Evolutionary conservation across 2,329 filamentous ascomycete genomes (phyloP).

Genomic region (Aspergillus costaricaensis): DNA sequence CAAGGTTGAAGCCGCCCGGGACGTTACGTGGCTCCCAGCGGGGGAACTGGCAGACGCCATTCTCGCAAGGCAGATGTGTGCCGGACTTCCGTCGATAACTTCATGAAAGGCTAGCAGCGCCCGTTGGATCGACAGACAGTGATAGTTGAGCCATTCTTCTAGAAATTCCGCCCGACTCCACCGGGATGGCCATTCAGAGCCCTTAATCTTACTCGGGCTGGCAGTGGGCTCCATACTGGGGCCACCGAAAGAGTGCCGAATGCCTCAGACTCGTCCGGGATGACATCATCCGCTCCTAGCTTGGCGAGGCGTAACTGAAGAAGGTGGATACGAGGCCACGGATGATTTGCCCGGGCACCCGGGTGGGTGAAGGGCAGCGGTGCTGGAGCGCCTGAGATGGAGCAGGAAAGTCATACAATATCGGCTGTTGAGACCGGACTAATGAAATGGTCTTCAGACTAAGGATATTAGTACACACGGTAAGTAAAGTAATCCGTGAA

Average conservation of each 20-base stretch:
- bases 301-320: conserved; percentile 2
- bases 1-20: background rate
- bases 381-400: background rate
- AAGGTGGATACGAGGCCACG: conserved; percentile 3
- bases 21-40: background rate
- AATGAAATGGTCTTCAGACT: background rate
- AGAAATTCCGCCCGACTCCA: conserved; percentile 16
- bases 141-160: conserved; percentile 7
- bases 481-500: background rate
- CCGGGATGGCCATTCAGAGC: conserved; percentile 6
- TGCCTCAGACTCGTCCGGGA: conserved; percentile 6
- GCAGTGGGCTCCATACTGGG: background rate
- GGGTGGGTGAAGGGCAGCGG: background rate
- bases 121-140: conserved; percentile 5
- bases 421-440: background rate
- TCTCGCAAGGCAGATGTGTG: background rate
- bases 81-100: background rate
- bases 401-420: background rate
- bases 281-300: conserved; percentile 16
- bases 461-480: background rate
- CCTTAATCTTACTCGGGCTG: conserved; percentile 17
- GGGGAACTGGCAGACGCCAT: background rate
- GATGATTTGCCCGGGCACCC: conserved; percentile 3
- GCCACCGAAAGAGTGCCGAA: conserved; percentile 5
- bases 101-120: background rate